phyloP scores from a whole-genome alignment of 1,139 yeast genomes.

The Neolecta irregularis region DNA sequence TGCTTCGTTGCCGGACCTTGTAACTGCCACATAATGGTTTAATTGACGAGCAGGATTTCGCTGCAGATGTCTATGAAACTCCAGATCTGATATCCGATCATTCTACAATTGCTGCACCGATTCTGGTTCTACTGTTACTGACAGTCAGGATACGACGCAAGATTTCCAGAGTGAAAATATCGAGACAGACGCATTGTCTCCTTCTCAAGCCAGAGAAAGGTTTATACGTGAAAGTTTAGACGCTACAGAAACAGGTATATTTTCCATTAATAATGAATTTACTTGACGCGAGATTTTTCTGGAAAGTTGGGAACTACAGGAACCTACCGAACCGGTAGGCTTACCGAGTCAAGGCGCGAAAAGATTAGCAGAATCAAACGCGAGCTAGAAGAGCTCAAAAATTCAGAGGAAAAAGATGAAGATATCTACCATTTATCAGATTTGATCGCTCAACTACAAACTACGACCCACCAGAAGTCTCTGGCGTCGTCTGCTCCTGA shows the following conservation, averaged over 20 bases:
- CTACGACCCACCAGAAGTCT: neutral
- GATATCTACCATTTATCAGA: neutral
- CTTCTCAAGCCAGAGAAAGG: neutral
- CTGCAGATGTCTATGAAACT: conserved; percentile 3
- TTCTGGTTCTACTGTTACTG: too few relatives aligned
- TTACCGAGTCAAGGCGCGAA: neutral
- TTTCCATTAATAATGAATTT: neutral
- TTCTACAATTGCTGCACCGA: neutral
- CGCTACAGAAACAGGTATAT: neutral
- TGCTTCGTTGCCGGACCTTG: neutral
- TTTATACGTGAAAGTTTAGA: neutral
- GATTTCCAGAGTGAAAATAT: conserved; percentile 3
- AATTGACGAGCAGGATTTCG: neutral
- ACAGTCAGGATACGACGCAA: too few relatives aligned
- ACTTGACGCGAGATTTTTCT: conserved; percentile 1
- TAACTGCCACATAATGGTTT: neutral
- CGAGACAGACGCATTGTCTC: neutral
- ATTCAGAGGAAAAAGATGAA: conserved; percentile 1
- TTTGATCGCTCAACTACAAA: conserved; percentile 1
- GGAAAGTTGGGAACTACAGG: neutral
- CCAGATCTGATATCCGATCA: neutral
- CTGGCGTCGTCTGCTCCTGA: too few relatives aligned
- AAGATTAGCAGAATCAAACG: neutral
- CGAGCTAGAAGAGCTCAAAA: conserved; percentile 2
- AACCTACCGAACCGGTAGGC: neutral